These are phyloP conservation scores for Tylopilus felleus DNA, from an alignment of 768 basidiomycete genomes.

Conservation along the genomic window DNA sequence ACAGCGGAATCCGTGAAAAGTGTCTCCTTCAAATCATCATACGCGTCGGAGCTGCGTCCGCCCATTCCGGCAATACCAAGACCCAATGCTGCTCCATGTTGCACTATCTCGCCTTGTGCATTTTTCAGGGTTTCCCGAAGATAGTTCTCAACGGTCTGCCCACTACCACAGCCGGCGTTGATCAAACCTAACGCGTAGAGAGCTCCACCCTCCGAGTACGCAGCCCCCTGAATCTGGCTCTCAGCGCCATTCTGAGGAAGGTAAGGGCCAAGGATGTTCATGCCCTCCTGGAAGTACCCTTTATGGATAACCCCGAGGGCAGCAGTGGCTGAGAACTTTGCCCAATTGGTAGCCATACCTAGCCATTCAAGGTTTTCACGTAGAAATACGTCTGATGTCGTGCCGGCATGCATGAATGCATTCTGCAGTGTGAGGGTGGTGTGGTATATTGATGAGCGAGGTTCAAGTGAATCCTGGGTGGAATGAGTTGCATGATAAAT, in stretches of 20 bases:
- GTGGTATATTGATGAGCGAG: conserved; percentile 96
- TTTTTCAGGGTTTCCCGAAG: conserved; percentile 76
- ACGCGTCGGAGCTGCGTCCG: conserved; percentile 81
- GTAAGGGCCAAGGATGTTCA: conserved; percentile 90
- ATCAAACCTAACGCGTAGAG: conserved; percentile 93
- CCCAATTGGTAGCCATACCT: conserved; percentile 93
- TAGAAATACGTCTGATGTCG: conserved; percentile 90
- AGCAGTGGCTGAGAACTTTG: conserved; percentile 96
- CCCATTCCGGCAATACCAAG: conserved; percentile 97
- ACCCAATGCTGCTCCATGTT: conserved; percentile 95
- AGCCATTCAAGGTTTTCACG: conserved; percentile 98
- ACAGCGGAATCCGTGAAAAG: conserved; percentile 95
- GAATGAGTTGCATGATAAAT: conserved; percentile 4
- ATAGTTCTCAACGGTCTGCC: conserved; percentile 64
- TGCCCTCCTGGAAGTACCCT: conserved; percentile 91
- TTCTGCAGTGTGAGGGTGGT: conserved; percentile 95
- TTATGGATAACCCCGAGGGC: conserved; percentile 97
- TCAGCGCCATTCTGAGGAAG: conserved; percentile 78
- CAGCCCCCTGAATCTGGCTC: conserved; percentile 71
- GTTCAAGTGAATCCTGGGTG: conserved; percentile 78
- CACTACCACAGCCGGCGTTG: conserved; percentile 84
- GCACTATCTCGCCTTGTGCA: conserved; percentile 81
- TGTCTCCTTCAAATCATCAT: conserved; percentile 85
- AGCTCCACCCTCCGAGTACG: conserved; percentile 95
- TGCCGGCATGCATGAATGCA: conserved; percentile 98